Base-by-base conservation (phyloP, 257 asterid species). In the Anisodus tanguticus region DNA sequence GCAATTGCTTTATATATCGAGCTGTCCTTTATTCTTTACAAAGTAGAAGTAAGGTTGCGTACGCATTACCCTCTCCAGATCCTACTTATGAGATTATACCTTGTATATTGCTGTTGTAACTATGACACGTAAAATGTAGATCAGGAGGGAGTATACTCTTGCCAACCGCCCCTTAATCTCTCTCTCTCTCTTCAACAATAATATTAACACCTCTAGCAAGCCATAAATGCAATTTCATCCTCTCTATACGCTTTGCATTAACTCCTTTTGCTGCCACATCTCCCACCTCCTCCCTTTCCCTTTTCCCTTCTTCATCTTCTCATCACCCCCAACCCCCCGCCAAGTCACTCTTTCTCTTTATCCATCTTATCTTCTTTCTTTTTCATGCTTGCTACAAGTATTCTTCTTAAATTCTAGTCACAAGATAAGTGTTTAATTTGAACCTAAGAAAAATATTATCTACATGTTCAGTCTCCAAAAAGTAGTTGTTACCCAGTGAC, bases 381-480 rank as follows among this genome's bases (percentile, higher is more conserved):
- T 57, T 58, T 59, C 81, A 13, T 81, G 13, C 88, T 8, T 70
- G 17, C 74, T 53, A 78, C 15, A 6, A 35, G 39, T 64, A 81
- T 85, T 49, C 85, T 70, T 84, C 85, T 87, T 87, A 71, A 85
- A 85, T 88, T 88, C 90, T 60, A 82, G 72, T 88, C 90, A 83
- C 90, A 83, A 83, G 88, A 85, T 71, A 85, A 19, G 83, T 76
- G 51, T 79, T 68, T 49, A 3, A 37, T 66, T 54, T 35, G 26
- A 69, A 41, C 17, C 72, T 47, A 58, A 26, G 43, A 80, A 81
- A n/a, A 45, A 53, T 9, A 10, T 10, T 71, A 53, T 62, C 84
- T 63, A 39, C 84, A 83, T 83, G 60, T 79, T 70, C 80, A 12
- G 4, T 9, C 80, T 64, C 72, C 85, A 49, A 81, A 16, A 67